These are phyloP conservation scores for Chlorella sp. DNA, from an alignment of 139 green algal species.

Conservation along the genomic window DNA sequence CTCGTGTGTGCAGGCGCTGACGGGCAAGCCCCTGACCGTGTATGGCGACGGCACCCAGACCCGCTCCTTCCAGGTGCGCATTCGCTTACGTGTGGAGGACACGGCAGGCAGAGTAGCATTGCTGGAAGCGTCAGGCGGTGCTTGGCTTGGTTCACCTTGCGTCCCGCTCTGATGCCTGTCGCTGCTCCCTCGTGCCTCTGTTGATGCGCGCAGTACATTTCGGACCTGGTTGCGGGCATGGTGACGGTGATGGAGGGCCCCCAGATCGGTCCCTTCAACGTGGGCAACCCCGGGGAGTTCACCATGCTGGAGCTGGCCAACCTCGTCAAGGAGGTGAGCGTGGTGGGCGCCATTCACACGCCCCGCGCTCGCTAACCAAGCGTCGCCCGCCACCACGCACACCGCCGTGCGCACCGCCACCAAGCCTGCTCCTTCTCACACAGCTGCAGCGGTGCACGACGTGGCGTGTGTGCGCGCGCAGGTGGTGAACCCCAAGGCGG, in stretches of 20 bases:
- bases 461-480: too few species aligned
- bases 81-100: too few species aligned
- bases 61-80: conserved; percentile 82
- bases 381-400: background rate
- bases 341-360: background rate
- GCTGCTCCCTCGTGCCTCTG: background rate
- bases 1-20: conserved; percentile 78
- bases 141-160: too few species aligned
- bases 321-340: conserved; percentile 41
- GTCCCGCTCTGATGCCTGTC: too few species aligned
- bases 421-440: background rate
- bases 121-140: too few species aligned
- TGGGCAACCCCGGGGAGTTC: conserved; percentile 98
- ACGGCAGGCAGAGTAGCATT: too few species aligned
- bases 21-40: conserved; percentile 80
- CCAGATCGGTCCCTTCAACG: conserved; percentile 95
- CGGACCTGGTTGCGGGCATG: conserved; percentile 85
- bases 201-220: conserved; percentile 59
- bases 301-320: conserved; percentile 98
- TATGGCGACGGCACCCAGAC: conserved; percentile 96
- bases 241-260: conserved; percentile 80
- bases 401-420: background rate
- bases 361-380: background rate
- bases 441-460: too few species aligned
- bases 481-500: conserved; percentile 77